Percentiles rank a stretch among this genome's conserved stretches.
Evolutionary conservation across 495 filamentous ascomycete species (phyloP).

Genomic region (Penicillium paradoxum): DNA sequence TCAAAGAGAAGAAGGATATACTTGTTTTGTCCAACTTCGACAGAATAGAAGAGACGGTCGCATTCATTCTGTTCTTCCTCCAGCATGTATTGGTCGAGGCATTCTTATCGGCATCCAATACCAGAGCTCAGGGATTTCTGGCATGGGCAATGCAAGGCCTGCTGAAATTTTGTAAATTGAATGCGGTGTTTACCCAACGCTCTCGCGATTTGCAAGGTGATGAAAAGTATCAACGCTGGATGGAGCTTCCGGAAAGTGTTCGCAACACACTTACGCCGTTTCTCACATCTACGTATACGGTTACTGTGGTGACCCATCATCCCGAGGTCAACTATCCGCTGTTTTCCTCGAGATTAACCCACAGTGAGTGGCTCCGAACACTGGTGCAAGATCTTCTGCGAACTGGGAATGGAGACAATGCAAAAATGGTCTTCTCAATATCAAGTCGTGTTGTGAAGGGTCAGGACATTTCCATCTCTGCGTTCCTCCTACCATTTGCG

Average conservation of each 20-base stretch:
- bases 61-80: slow-evolving; percentile 80
- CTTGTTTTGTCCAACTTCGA: slow-evolving; percentile 83
- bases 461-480: slow-evolving; percentile 76
- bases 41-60: slow-evolving; percentile 68
- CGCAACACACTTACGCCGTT: slow-evolving; percentile 82
- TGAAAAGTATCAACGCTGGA: slow-evolving; percentile 66
- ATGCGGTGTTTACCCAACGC: slow-evolving; percentile 49
- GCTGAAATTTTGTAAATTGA: slow-evolving; percentile 68
- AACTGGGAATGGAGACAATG: slow-evolving; percentile 63
- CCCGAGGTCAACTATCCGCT: slow-evolving; percentile 67
- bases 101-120: slow-evolving; percentile 83
- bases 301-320: slow-evolving; percentile 52
- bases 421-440: slow-evolving; percentile 68
- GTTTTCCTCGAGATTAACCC: slow-evolving; percentile 56
- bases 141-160: slow-evolving; percentile 93
- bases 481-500: slow-evolving; percentile 81
- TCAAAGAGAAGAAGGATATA: slow-evolving; percentile 70
- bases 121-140: slow-evolving; percentile 80
- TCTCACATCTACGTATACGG: slow-evolving; percentile 69
- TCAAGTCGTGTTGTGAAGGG: slow-evolving; percentile 74
- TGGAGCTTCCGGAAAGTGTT: slow-evolving; percentile 63
- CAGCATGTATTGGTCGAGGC: slow-evolving; percentile 84
- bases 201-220: slow-evolving; percentile 48
- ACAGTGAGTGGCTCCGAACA: slow-evolving; percentile 72
- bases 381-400: slow-evolving; percentile 79